phyloP scores from a whole-genome alignment of 768 basidiomycete genomes.

The Panus rudis region DNA sequence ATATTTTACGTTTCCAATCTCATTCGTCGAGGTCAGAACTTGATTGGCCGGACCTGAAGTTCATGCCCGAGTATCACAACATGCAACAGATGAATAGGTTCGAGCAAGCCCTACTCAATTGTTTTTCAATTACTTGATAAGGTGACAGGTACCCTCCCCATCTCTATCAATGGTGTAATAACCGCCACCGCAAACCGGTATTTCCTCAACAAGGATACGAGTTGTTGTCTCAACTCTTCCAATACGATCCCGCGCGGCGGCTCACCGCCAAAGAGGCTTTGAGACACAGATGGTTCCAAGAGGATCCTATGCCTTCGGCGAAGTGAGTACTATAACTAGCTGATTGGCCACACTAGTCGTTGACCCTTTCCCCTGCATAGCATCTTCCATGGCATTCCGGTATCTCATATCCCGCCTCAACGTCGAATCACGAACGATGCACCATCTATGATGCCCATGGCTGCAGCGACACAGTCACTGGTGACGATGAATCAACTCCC shows the following conservation, averaged over 20 bases:
- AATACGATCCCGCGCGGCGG: slow-evolving; percentile 84
- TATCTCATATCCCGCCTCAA: slow-evolving; percentile 72
- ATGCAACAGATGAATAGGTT: slow-evolving; percentile 79
- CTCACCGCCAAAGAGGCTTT: slow-evolving; percentile 80
- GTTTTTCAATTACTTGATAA: neutral
- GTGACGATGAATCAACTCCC: no score
- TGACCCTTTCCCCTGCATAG: slow-evolving; percentile 32
- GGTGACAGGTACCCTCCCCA: slow-evolving; percentile 47
- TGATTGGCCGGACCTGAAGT: slow-evolving; percentile 78
- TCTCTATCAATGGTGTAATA: slow-evolving; percentile 72
- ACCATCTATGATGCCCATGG: slow-evolving; percentile 70
- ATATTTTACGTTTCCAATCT: no score
- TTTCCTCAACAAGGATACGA: slow-evolving; percentile 66
- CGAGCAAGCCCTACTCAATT: slow-evolving; percentile 50
- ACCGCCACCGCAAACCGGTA: no score
- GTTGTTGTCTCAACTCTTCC: slow-evolving; percentile 79
- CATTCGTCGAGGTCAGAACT: slow-evolving; percentile 43
- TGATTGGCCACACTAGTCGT: neutral
- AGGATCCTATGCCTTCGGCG: slow-evolving; percentile 80
- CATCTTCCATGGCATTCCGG: slow-evolving; percentile 61
- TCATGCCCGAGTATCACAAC: slow-evolving; percentile 85
- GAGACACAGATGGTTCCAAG: slow-evolving; percentile 87
- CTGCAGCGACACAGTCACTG: slow-evolving; percentile 28
- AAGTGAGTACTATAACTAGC: slow-evolving; percentile 57
- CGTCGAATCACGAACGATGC: slow-evolving; percentile 89